Evolutionary conservation across 495 filamentous ascomycete species (phyloP).

Genomic region (Hyaloscypha finlandica): DNA sequence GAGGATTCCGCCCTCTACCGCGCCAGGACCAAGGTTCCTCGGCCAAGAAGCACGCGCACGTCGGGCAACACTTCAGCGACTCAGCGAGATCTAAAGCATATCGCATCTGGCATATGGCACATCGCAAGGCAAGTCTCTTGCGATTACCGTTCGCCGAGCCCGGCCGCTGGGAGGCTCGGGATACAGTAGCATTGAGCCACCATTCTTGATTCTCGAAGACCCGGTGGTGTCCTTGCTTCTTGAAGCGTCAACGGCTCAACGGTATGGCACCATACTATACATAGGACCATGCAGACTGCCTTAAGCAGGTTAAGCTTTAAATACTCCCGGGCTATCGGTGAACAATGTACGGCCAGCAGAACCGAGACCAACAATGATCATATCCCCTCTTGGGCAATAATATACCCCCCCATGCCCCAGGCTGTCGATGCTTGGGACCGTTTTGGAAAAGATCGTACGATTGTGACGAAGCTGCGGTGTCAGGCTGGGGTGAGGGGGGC

Average conservation of each 20-base stretch:
- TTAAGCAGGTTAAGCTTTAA: background rate
- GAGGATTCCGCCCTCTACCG: background rate
- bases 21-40: background rate
- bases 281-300: too few relatives aligned
- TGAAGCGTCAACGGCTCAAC: too few relatives aligned
- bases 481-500: background rate
- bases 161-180: too few relatives aligned
- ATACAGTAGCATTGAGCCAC: background rate
- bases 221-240: too few relatives aligned
- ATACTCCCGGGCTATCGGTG: background rate
- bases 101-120: too few relatives aligned
- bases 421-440: too few relatives aligned
- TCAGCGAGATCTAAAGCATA: background rate
- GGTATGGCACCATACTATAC: too few relatives aligned
- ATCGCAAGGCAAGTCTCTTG: background rate
- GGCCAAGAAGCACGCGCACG: background rate
- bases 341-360: background rate
- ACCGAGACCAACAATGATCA: background rate
- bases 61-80: background rate
- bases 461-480: background rate
- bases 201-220: background rate
- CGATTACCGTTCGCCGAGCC: background rate
- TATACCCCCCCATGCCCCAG: too few relatives aligned
- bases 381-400: background rate
- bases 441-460: background rate